Base-by-base conservation (phyloP, 1,139 yeast species). In the Hansenula sp. region DNA sequence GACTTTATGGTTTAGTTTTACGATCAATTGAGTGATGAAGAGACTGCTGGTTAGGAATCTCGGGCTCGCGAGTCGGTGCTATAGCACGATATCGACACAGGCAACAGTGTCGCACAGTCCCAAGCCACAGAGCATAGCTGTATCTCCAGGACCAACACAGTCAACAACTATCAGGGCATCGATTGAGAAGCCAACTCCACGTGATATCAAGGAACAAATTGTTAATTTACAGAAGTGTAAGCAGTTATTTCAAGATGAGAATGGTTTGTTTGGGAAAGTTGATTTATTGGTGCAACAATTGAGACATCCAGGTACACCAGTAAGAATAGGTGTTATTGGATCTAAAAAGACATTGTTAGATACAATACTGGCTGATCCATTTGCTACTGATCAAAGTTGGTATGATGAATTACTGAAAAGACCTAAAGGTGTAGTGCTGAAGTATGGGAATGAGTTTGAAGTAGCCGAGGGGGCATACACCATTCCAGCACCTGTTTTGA, bases 371-470 rank as follows among this genome's bases (percentile, higher is more conserved):
- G 45, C 52, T 4, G 56, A 55, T 34, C 56, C 57, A 6, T 55
- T 53, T 32, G 53, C 53, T 3, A 32, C 50, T 1, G 48, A 52
- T 16, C 56, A 53, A 32, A n/a, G 45, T 4, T 55, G 59, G 59
- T 51, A 43, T 30, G 36, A 47, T 6, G 38, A 39, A 10, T 40
- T 55, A 17, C 31, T 28, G 6, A 20, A 32, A 1, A 50, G 59
- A 43, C 25, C 42, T 6, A 27, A 32, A 4, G 40, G 44, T 37
- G 33, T 32, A 17, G 6, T 46, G 4, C 17, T 53, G 27, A 44
- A 32, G 30, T 51, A 34, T 39, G 33, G 47, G 12, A 32, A 38
- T 7, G 20, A 29, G 1, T 47, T 44, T 29, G 44, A 48, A 24
- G 30, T 24, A 5, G 22, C 36, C 2, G 40, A 41, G 2, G 28